These are phyloP conservation scores for Arabidopsis suecica DNA, from an alignment of 345 rosid species.

Conservation along the genomic window DNA sequence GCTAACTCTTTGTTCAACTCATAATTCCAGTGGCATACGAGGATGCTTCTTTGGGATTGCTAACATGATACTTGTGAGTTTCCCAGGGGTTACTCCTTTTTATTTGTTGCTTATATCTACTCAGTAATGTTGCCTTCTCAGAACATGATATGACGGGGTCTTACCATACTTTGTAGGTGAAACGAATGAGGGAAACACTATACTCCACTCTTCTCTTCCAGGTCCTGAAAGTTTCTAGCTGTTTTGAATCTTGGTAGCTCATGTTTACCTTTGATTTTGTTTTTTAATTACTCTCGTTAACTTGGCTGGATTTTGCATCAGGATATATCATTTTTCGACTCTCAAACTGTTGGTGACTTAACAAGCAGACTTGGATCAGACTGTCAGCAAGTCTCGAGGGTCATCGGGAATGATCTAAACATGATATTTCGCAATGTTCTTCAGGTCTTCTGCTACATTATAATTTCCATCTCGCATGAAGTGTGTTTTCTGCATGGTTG, in stretches of 20 bases:
- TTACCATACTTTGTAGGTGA: slow-evolving; percentile 60
- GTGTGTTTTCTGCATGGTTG: slow-evolving; percentile 10
- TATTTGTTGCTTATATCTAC: neutral
- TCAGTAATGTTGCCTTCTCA: neutral
- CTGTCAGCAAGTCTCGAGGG: slow-evolving; percentile 97
- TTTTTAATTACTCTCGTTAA: slow-evolving; percentile 26
- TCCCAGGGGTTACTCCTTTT: slow-evolving; percentile 1
- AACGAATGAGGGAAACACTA: slow-evolving; percentile 91
- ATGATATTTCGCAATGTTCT: slow-evolving; percentile 81
- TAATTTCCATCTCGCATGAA: slow-evolving; percentile 12
- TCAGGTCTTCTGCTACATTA: slow-evolving; percentile 62
- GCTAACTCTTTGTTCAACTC: slow-evolving; percentile 40
- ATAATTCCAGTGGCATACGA: slow-evolving; percentile 76
- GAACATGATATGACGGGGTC: slow-evolving; percentile 16
- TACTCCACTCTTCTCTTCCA: slow-evolving; percentile 89
- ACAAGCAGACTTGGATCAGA: slow-evolving; percentile 99
- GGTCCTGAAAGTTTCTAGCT: slow-evolving; percentile 53
- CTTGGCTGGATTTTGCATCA: slow-evolving; percentile 43
- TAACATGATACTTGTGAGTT: slow-evolving; percentile 97
- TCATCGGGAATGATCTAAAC: slow-evolving; percentile 93
- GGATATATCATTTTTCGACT: slow-evolving; percentile 94
- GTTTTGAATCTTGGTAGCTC: slow-evolving; percentile 15
- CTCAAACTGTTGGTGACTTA: slow-evolving; percentile 95
- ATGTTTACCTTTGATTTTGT: slow-evolving; percentile 19
- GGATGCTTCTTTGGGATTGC: slow-evolving; percentile 97